Evolutionary conservation across 441 rosid genomes (phyloP), one percentile per base, ranked within the genome.

Genomic region (Populus trichocarpa): DNA sequence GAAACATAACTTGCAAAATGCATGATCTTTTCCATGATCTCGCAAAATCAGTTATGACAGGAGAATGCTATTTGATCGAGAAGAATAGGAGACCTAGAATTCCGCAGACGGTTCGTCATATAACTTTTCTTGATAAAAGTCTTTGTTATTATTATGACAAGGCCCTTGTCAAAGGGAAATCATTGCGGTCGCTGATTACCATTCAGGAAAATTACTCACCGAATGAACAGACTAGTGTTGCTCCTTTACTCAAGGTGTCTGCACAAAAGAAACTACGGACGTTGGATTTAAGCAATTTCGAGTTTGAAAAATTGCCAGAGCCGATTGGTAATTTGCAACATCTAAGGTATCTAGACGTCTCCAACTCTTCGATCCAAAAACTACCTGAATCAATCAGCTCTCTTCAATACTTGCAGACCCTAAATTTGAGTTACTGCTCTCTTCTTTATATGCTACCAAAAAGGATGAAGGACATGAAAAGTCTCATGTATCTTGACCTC

Each of bases 11-110:
- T 0, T 77, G 75, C 30, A 71, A 71, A 63, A 38, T 77, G 57
- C 84, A 72, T 72, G 46, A 77, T 71, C 74, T 75, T 4, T 1
- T 70, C 6, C 77, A 3, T 9, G 53, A 78, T 67, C 69, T 78
- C 42, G 80, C 75, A 12, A 12, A n/a, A 64, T 35, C 28, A 16
- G 25, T 69, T 69, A 35, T 36, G 25, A 32, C 0, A 30, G 11
- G 0, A 14, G 71, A 69, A 33, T 69, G 23, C 1, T 36, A 0
- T 18, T 69, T 35, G 8, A n/a, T 69, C 6, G 20, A 14, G n/a
- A 0, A 0, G 10, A 16, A 32, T 30, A 22, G 1, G 25, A 12
- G 22, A n/a, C 25, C 8, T 0, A n/a, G n/a, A 35, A n/a, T 69
- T 69, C 50, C 71, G 0, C 0, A 69, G 8, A 69, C n/a, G 0